Evolutionary conservation across 2,329 filamentous ascomycete genomes (phyloP).

Genomic region (Fusarium longipes): DNA sequence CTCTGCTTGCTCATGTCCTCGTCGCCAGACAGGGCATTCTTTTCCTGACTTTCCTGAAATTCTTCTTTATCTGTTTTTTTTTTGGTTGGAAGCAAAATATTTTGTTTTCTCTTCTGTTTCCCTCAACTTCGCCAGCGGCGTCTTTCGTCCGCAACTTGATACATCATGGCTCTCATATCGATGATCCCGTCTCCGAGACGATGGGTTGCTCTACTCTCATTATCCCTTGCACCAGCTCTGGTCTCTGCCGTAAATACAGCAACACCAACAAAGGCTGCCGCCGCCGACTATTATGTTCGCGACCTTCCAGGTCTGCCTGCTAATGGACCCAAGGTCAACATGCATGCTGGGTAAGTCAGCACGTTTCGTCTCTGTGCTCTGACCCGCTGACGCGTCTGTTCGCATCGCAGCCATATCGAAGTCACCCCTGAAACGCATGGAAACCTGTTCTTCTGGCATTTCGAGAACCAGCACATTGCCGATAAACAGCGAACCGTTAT

Average conservation of each 20-base stretch:
- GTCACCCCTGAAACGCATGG: slow-evolving; percentile 86
- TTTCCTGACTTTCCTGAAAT: slow-evolving; percentile 12
- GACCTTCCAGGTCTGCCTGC: slow-evolving; percentile 85
- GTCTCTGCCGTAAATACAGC: slow-evolving; percentile 44
- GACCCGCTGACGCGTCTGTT: slow-evolving; percentile 39
- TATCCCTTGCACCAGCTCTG: slow-evolving; percentile 58
- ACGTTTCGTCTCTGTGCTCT: slow-evolving; percentile 3
- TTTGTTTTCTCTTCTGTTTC: slow-evolving; percentile 11
- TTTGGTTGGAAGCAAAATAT: slow-evolving; percentile 5
- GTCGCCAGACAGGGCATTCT: slow-evolving; percentile 3
- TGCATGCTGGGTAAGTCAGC: slow-evolving; percentile 90
- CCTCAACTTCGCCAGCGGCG: slow-evolving; percentile 24
- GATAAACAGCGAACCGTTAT: slow-evolving; percentile 91
- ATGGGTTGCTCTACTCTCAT: slow-evolving; percentile 50
- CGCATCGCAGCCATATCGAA: slow-evolving; percentile 80
- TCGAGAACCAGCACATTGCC: slow-evolving; percentile 93
- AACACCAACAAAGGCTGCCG: slow-evolving; percentile 45
- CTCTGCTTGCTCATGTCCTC: slow-evolving; percentile 26
- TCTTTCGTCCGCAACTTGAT: slow-evolving; percentile 32
- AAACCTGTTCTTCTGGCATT: slow-evolving; percentile 99
- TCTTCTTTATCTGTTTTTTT: slow-evolving; percentile 6
- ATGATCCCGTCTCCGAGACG: slow-evolving; percentile 42
- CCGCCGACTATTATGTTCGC: slow-evolving; percentile 89
- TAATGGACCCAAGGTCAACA: slow-evolving; percentile 80
- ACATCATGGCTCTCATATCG: slow-evolving; percentile 44